Base-by-base conservation (phyloP, 495 filamentous ascomycete species). In the Usnea hakonensis region DNA sequence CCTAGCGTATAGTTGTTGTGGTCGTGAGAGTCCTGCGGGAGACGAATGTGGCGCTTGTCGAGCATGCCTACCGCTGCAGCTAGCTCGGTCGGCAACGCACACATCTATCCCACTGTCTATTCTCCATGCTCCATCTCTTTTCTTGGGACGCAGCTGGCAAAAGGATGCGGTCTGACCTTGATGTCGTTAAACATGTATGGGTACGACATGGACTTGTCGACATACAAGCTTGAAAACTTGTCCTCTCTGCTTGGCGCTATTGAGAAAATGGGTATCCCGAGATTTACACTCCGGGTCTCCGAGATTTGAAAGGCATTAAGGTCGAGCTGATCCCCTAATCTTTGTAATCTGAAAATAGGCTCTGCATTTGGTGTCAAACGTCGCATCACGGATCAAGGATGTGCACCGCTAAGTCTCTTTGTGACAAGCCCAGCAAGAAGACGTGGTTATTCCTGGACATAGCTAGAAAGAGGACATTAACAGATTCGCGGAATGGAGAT, bases 81-180 rank as follows among this genome's bases (percentile, higher is more conserved):
- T 9, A 67, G 57, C 64, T 84, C 81, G 17, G 68, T 60, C 3
- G 65, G 59, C 9, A 83, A 67, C 1, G 79, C 76, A 62, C 76
- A 81, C 32, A 83, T 76, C 76, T 77, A 81, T 32, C 76, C 80
- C 17, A 84, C 71, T 3, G 71, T 76, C 61, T 79, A 84, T 17
- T 72, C 71, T 63, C 70, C 66, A 28, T 66, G 68, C 19, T 67
- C 69, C 60, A 59, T 67, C 52, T 21, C 30, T 55, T 36, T 14
- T 46, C 44, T 57, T 44, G 61, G 38, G 32, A 63, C 33, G 16
- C 52, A 58, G 61, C 61, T 63, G 61, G 53, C 26, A 36, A 23
- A 58, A 54, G 23, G 61, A 54, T 63, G 54, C 14, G 33, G 58
- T 63, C 46, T 63, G 61, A 40, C 61, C 53, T 58, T 63, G 37